Evolutionary conservation across 2,329 filamentous ascomycete genomes (phyloP).

Genomic region (Diatrype stigma): DNA sequence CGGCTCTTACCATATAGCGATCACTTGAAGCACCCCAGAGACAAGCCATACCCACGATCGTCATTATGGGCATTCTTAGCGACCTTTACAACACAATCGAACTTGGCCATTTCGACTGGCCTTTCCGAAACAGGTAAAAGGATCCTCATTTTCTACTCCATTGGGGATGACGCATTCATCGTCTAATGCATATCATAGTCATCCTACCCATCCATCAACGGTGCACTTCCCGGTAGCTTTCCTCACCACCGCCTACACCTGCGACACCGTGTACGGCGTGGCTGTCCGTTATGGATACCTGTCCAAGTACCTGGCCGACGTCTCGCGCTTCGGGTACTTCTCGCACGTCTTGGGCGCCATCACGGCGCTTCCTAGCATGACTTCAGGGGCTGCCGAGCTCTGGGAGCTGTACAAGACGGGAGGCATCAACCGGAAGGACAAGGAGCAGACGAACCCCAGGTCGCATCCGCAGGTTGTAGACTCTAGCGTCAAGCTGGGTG

Average conservation of each 20-base stretch:
- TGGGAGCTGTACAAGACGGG: neutral
- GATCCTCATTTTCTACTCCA: no score
- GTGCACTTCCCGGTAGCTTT: neutral
- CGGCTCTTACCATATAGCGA: no score
- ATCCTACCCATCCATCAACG: neutral
- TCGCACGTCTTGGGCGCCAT: neutral
- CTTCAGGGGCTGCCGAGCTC: neutral
- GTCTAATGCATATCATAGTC: neutral
- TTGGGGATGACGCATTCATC: no score
- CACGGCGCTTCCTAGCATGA: neutral
- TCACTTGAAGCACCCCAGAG: no score
- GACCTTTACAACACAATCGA: neutral
- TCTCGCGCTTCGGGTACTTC: conserved; percentile 1
- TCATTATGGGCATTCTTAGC: neutral
- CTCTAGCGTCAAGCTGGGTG: neutral
- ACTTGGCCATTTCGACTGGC: neutral
- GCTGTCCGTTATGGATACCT: neutral
- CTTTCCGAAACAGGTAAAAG: neutral
- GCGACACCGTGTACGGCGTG: neutral
- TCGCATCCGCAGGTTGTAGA: neutral
- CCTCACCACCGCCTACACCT: neutral
- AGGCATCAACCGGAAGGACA: neutral
- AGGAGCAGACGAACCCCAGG: conserved; percentile 1
- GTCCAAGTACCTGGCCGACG: neutral
- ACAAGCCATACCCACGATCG: neutral